Evolutionary conservation across 495 filamentous ascomycete species (phyloP).

Genomic region (Podospora fimiseda): DNA sequence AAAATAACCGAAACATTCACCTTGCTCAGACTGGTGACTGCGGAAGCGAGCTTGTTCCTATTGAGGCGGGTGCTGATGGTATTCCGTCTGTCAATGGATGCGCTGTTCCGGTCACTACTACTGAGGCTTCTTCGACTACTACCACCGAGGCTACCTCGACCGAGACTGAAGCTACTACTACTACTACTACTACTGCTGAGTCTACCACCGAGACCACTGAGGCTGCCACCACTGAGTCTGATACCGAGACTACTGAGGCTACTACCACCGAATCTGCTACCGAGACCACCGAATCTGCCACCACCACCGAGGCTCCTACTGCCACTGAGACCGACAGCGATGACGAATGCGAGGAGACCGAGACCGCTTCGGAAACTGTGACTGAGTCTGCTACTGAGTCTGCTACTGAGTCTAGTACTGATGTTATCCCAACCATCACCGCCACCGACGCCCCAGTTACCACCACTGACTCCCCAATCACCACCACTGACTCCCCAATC

Average conservation of each 20-base stretch:
- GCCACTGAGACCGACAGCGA: too few species aligned
- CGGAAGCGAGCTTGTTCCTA: constrained; percentile 22
- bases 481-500: not conserved
- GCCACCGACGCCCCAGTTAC: not conserved
- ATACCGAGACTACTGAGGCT: constrained; percentile 11
- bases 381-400: not conserved
- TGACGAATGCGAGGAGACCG: too few species aligned
- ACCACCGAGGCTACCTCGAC: not conserved
- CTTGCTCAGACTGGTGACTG: constrained; percentile 54
- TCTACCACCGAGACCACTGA: not conserved
- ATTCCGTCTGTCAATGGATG: constrained; percentile 17
- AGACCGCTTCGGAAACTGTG: not conserved
- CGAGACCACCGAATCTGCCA: not conserved
- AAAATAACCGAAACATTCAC: constrained; percentile 78
- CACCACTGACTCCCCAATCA: not conserved
- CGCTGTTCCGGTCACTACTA: not conserved
- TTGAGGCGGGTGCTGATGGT: constrained; percentile 17
- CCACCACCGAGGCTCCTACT: constrained; percentile 11
- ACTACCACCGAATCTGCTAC: constrained; percentile 1
- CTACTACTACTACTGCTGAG: not conserved
- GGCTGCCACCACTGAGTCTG: constrained; percentile 11
- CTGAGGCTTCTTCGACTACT: not conserved
- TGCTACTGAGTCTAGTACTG: not conserved
- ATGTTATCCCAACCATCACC: not conserved
- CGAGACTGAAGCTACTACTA: not conserved